Evolutionary conservation across 352 stramenopile genomes (phyloP).

Genomic region (Thalassiosira hispida): DNA sequence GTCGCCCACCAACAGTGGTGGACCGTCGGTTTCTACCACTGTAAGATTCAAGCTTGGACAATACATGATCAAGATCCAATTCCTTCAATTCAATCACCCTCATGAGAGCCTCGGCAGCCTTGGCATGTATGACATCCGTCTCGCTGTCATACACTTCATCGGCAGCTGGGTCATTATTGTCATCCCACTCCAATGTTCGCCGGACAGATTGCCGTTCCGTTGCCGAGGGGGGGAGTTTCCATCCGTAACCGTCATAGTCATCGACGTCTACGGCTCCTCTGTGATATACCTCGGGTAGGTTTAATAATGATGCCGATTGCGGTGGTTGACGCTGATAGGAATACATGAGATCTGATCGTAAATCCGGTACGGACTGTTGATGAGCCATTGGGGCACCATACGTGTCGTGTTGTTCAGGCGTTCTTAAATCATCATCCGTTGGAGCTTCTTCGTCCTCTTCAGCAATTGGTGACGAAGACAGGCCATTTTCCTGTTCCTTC

Average conservation of each 20-base stretch:
- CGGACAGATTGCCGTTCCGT: too few relatives aligned
- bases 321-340: not conserved
- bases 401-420: too few relatives aligned
- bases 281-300: not conserved
- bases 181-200: not conserved
- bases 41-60: constrained; percentile 20
- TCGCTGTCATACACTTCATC: not conserved
- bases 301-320: not conserved
- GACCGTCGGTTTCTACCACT: not conserved
- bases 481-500: too few relatives aligned
- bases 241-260: not conserved
- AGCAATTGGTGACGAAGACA: not conserved
- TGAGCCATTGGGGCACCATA: too few relatives aligned
- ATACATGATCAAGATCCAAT: constrained; percentile 21
- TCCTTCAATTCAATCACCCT: constrained; percentile 25
- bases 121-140: constrained; percentile 16
- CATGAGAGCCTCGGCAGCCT: constrained; percentile 20
- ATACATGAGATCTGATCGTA: too few relatives aligned
- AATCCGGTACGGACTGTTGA: too few relatives aligned
- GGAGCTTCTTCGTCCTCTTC: not conserved
- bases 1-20: not conserved
- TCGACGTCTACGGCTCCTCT: not conserved
- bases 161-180: not conserved
- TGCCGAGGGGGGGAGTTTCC: not conserved
- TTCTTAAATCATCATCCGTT: too few relatives aligned